Evolutionary conservation across 441 rosid species (phyloP).

Genomic region (Geranium incanum): DNA sequence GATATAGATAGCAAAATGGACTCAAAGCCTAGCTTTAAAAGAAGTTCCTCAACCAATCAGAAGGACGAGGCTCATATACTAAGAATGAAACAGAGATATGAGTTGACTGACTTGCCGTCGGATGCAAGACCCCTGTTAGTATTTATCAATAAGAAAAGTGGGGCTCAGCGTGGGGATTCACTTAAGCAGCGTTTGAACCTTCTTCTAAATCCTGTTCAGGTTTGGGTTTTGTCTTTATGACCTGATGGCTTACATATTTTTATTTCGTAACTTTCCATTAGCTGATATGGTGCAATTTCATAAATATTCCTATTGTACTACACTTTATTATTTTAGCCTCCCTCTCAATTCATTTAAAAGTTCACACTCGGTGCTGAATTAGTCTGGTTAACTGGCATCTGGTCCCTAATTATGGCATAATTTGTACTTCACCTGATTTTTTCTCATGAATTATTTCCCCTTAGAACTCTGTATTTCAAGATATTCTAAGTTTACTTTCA

Average conservation of each 20-base stretch:
- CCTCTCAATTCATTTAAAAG: background rate
- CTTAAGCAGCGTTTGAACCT: constrained; percentile 76
- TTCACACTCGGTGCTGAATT: background rate
- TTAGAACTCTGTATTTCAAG: background rate
- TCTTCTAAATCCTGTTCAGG: constrained; percentile 94
- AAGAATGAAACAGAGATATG: constrained; percentile 66
- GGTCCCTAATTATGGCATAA: background rate
- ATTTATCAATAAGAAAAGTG: constrained; percentile 92
- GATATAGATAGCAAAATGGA: constrained; percentile 42
- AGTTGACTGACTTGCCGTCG: constrained; percentile 74
- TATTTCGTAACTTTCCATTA: background rate
- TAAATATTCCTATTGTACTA: background rate
- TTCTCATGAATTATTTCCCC: background rate
- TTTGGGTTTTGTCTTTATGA: constrained; percentile 16
- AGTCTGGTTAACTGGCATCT: background rate
- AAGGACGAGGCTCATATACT: constrained; percentile 62
- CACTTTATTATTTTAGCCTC: background rate
- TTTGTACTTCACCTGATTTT: background rate
- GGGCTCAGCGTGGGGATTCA: constrained; percentile 86
- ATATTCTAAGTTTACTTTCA: background rate
- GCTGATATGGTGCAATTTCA: constrained; percentile 1
- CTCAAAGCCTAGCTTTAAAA: constrained; percentile 43
- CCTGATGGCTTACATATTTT: background rate
- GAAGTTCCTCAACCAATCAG: constrained; percentile 58
- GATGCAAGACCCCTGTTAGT: constrained; percentile 87